Evolutionary conservation across 352 stramenopile genomes (phyloP), one percentile per base, ranked within the genome.

Genomic region (Plasmopara viticola): DNA sequence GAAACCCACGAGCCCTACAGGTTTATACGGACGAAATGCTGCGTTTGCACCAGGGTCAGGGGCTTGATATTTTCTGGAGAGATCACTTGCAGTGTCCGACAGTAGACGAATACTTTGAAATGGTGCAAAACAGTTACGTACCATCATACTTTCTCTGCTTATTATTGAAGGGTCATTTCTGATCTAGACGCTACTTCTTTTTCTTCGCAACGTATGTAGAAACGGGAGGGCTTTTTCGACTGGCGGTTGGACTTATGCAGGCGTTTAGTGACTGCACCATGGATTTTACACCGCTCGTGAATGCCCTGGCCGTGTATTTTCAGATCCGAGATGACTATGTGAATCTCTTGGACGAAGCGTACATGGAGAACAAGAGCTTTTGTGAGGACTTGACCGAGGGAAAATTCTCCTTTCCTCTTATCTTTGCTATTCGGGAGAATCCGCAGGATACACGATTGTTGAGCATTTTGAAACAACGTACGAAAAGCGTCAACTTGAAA

Each of bases 291-390:
- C 78, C 86, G 9, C 70, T 99, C 12, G 81, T 98, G 20, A 95
- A 98, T 60, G 80, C 87, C 38, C 69, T 99, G 12, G 87, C 90
- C 8, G 81, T 98, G 31, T 99, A 98, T 54, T 99, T 99, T 74
- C 95, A 99, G 75, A 97, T 99, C 62, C 82, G 95, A 37, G 95
- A 98, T 68, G 96, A 99, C 78, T 96, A 97, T 47, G 89, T 99
- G 51, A 99, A 99, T 66, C 62, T 99, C 12, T 67, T 95, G 13
- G 89, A 97, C 73, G 86, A 95, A 45, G 84, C 95, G 20, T 98
- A 98, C 70, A 97, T 98, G 81, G 94, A 97, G 66, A 95, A 94
- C 58, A 99, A 99, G 72, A 97, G 86, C 70, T 98, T 94, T 66
- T 98, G 94, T 61, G 96, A 99, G 72, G 96, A 99, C 68, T 66